Base-by-base conservation (phyloP, 768 basidiomycete species). In the Filobasidium wieringae region DNA sequence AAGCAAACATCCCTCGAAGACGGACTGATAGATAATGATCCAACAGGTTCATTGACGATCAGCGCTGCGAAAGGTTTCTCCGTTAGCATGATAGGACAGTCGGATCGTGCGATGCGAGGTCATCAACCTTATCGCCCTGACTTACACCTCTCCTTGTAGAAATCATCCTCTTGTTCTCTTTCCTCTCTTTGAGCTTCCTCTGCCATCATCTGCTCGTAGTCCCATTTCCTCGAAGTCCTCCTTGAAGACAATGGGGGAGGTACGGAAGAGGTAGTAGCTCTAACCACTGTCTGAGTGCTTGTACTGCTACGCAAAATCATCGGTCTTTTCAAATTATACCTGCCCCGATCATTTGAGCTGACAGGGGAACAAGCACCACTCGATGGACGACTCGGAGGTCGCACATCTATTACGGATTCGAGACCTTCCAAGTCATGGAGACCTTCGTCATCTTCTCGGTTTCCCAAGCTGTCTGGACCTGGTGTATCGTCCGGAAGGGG, bases 1-100 rank as follows among this genome's bases (percentile, higher is more conserved):
- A 96, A 81, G 3, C 89, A 89, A 26, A 96, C 80, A 69, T 96
- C 92, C 22, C 92, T 80, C 53, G 82, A 85, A 5, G 84, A 79
- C 9, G 92, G 92, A 65, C 87, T 87, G 53, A 95, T 92, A 1
- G 62, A 65, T 26, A 73, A 49, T 3, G 62, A 64, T 33, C 71
- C 63, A 5, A 77, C 74, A 5, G 76, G 74, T 57, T 76, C 68
- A 55, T 75, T 71, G 40, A 74, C 62, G 30, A 62, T 63, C 58
- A 74, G 69, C 0, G 67, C 61, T 62, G 30, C 11, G 39, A 50
- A 27, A n/a, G 7, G 24, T 19, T 4, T 30, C 30, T 7, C 4
- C 17, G 17, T 12, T 5, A 33, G 19, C 2, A 22, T 8, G 17
- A 17, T 56, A 27, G 41, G 40, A 17, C 19, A 15, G 14, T 11